Percentiles rank a stretch among this genome's conserved stretches.
These are phyloP conservation scores for Xerocomus nothofagi DNA, from an alignment of 1,284 basidiomycete genomes.

Conservation along the genomic window DNA sequence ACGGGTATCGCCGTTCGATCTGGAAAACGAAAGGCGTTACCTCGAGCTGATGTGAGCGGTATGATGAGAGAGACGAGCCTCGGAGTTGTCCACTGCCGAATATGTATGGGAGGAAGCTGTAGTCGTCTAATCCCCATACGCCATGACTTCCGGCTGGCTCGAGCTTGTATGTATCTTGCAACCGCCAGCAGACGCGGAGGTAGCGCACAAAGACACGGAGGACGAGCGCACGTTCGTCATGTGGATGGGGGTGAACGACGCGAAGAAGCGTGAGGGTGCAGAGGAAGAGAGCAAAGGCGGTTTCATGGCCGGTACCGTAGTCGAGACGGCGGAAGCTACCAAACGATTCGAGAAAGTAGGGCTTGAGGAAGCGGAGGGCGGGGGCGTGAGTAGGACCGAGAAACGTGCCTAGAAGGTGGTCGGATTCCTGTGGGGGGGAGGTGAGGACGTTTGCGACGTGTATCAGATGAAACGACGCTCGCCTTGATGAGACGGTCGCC, in stretches of 20 bases:
- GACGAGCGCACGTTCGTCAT: constrained; percentile 63
- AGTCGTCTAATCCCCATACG: constrained; percentile 98
- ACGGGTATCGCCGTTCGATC: constrained; percentile 61
- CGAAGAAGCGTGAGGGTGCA: constrained; percentile 65
- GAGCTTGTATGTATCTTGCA: constrained; percentile 89
- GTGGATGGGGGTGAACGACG: constrained; percentile 52
- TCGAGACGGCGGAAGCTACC: constrained; percentile 92
- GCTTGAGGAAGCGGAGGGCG: constrained; percentile 61
- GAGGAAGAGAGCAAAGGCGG: constrained; percentile 82
- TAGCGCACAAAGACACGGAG: constrained; percentile 76
- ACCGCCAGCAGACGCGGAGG: constrained; percentile 76
- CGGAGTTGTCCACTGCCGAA: constrained; percentile 91
- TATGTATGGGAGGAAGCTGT: constrained; percentile 86
- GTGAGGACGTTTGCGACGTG: neutral
- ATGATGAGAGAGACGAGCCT: constrained; percentile 42
- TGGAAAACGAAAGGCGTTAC: constrained; percentile 32
- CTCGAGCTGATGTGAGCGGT: constrained; percentile 11
- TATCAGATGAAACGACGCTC: constrained; percentile 19
- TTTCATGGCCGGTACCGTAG: constrained; percentile 96
- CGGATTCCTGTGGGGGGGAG: constrained; percentile 50
- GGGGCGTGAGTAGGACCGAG: constrained; percentile 47
- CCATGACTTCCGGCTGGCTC: constrained; percentile 98
- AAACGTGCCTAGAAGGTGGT: constrained; percentile 53
- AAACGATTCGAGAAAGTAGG: constrained; percentile 84
- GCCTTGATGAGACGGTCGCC: constrained; percentile 80